phyloP scores from a whole-genome alignment of 257 asterid genomes.

The Solanum lignicaule region DNA sequence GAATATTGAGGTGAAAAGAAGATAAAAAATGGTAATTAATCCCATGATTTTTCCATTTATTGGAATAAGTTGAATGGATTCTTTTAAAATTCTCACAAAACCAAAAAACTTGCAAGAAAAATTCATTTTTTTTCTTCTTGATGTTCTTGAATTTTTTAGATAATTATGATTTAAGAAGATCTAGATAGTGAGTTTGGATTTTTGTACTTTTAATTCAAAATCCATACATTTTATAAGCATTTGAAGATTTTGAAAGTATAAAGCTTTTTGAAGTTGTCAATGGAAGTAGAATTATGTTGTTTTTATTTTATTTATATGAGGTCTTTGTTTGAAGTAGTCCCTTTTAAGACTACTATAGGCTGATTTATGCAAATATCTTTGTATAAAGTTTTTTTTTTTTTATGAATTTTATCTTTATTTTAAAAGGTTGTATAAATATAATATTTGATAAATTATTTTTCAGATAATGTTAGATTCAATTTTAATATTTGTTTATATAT shows the following conservation, averaged over 20 bases:
- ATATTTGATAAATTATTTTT: no score
- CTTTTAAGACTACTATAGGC: background rate
- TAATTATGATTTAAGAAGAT: background rate
- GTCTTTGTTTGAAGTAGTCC: background rate
- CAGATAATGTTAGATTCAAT: no score
- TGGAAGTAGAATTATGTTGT: background rate
- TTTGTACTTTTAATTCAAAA: background rate
- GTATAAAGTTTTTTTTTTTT: background rate
- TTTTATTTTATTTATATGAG: background rate
- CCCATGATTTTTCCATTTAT: conserved; percentile 32
- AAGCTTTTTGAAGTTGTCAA: background rate
- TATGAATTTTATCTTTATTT: background rate
- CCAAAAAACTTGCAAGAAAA: background rate
- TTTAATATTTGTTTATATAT: no score
- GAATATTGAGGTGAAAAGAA: conserved; percentile 1
- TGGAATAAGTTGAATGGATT: conserved; percentile 22
- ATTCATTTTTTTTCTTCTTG: background rate
- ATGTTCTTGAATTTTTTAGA: background rate
- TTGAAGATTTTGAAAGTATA: background rate
- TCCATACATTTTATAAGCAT: background rate
- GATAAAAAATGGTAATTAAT: background rate
- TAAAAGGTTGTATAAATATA: background rate
- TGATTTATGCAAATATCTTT: background rate
- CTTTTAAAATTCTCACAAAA: conserved; percentile 12
- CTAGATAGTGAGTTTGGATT: background rate